phyloP scores from a whole-genome alignment of 2,329 filamentous ascomycete species.

The Aspergillus quadrilineatus region DNA sequence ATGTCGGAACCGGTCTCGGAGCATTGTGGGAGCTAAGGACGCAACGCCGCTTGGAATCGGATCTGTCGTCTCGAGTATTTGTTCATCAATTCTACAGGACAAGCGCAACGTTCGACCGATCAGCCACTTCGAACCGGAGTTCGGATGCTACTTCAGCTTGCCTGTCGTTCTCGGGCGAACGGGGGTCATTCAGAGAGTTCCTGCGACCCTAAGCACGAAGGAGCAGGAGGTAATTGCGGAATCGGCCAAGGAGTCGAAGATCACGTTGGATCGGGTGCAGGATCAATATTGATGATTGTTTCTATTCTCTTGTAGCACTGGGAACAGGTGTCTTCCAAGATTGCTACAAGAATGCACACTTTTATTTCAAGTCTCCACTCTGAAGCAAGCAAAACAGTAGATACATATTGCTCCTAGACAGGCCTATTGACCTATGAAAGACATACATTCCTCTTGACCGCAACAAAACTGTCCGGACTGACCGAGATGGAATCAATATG shows the following conservation, averaged over 20 bases:
- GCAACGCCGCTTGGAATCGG: conserved; percentile 54
- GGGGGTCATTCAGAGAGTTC: conserved; percentile 45
- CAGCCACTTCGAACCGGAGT: conserved; percentile 51
- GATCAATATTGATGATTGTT: not conserved
- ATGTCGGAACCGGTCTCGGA: conserved; percentile 48
- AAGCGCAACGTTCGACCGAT: conserved; percentile 48
- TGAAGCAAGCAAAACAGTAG: not conserved
- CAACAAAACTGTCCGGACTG: conserved; percentile 42
- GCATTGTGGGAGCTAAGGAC: conserved; percentile 52
- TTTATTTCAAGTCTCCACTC: too few relatives aligned
- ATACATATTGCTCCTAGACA: not conserved
- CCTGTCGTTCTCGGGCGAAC: conserved; percentile 50
- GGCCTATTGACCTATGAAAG: too few relatives aligned
- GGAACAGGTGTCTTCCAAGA: too few relatives aligned
- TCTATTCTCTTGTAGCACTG: not conserved
- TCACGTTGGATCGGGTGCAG: not conserved
- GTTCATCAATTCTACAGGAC: conserved; percentile 52
- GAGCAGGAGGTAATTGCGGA: conserved; percentile 12
- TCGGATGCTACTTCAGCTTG: conserved; percentile 52
- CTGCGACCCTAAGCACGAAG: conserved; percentile 18
- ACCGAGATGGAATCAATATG: conserved; percentile 44
- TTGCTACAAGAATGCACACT: too few relatives aligned
- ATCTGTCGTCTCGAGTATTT: conserved; percentile 50
- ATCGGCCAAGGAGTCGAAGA: not conserved
- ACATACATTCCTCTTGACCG: conserved; percentile 29